A percentile compares a stretch with the other conserved stretches of the same genome.
phyloP scores from a whole-genome alignment of 202 grass and related monocot species.

The Saccharum hybrid region DNA sequence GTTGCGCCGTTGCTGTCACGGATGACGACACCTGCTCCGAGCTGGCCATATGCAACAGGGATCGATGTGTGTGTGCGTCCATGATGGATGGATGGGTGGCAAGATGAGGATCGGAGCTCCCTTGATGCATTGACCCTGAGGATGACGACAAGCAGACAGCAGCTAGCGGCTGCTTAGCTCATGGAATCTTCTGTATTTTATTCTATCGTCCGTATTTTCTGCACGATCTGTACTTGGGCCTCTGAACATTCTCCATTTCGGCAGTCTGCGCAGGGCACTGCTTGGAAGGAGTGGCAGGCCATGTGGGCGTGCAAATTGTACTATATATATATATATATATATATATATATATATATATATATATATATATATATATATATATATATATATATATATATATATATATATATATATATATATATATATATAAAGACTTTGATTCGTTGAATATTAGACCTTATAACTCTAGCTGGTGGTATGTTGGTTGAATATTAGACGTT shows the following conservation, averaged over 20 bases:
- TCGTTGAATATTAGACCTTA: no score
- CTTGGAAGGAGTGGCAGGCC: conserved; percentile 10
- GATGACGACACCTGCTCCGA: conserved; percentile 20
- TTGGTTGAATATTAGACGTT: no score
- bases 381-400: not conserved
- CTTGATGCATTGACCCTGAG: conserved; percentile 14
- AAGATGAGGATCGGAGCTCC: not conserved
- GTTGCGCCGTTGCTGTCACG: conserved; percentile 52
- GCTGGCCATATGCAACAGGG: conserved; percentile 48
- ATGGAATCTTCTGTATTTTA: conserved; percentile 22
- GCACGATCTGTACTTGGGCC: not conserved
- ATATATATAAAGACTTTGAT: not conserved
- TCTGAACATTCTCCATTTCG: conserved; percentile 1
- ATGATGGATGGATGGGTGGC: not conserved
- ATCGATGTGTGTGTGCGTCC: no score
- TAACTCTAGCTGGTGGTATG: no score
- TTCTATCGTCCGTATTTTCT: not conserved
- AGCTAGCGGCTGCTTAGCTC: conserved; percentile 13
- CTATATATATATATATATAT: no score
- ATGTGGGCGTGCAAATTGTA: not conserved
- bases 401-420: no score
- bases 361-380: no score
- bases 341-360: no score
- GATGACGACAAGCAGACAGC: not conserved
- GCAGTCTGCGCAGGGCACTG: not conserved